Base-by-base conservation (phyloP, 2,329 filamentous ascomycete genomes). In the Calonectria hongkongensis region DNA sequence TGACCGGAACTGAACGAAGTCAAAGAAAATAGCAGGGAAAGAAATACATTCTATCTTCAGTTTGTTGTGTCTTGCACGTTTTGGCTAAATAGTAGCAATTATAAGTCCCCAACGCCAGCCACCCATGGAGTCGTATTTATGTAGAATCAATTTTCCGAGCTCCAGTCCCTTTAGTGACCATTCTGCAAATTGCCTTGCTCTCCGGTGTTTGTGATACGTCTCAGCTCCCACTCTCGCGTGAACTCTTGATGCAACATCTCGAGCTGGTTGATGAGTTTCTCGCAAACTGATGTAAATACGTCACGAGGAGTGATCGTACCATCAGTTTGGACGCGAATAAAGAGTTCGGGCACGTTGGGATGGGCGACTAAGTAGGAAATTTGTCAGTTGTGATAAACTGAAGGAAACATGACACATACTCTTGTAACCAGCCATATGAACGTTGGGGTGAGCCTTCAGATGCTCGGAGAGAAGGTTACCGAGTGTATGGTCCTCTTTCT, bases 401-500 rank as follows among this genome's bases (percentile, higher is more conserved):
- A 33, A 30, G 21, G 16, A 9, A 2, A 33, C 12, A n/a, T 9
- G 43, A 2, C 25, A 36, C 90, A 74, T 84, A 93, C 94, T 92
- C 85, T 97, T 97, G 89, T 99, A 99, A 15, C 94, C 97, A 72
- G 96, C 93, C 89, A 98, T 98, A 79, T 94, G 88, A 79, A 99
- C 94, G 82, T 97, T 93, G 21, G 92, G 90, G 80, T 95, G 94
- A 83, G 94, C 92, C 86, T 97, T 92, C 70, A 99, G 93, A 80
- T 96, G 94, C 81, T 95, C 93, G 60, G 94, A 91, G 70, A 99
- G 90, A 69, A 99, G 89, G 84, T 99, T 98, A 79, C 93, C 97
- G 30, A 99, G 91, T 1, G 96, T 98, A 86, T 98, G 96, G 80
- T 99, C 97, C 84, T 99, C 97, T 85, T 98, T 98, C 86, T 95